Conservation (phyloP, 208 protist species). For the Leishmania guyanensis region DNA sequence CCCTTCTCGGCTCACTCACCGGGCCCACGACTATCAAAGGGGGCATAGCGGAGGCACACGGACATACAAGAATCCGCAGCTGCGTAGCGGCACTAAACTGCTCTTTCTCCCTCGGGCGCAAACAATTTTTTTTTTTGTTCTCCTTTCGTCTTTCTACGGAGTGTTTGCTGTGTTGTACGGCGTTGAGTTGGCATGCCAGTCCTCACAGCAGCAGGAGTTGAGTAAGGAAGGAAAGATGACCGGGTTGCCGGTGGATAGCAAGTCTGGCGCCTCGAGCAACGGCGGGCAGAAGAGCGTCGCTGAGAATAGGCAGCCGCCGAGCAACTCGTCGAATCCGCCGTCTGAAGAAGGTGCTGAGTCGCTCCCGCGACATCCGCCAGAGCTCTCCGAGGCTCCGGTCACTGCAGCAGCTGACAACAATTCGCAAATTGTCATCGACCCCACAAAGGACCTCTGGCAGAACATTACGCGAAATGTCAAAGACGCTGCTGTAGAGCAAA, state of each 20-base stretch:
- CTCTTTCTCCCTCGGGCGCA: not conserved
- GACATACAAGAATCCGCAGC: not conserved
- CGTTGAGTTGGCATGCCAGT: not conserved
- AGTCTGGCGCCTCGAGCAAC: not conserved
- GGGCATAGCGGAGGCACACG: not conserved
- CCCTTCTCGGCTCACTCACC: not conserved
- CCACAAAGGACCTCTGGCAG: slow-evolving; percentile 87
- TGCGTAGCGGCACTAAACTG: too few relatives aligned
- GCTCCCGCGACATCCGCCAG: not conserved
- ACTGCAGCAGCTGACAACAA: slow-evolving; percentile 13
- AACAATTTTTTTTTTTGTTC: not conserved
- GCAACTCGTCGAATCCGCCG: not conserved
- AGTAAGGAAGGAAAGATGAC: not conserved
- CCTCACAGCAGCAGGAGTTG: not conserved
- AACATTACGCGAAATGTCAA: slow-evolving; percentile 87
- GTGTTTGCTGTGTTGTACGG: not conserved
- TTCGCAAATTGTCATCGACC: slow-evolving; percentile 62
- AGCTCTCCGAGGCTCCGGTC: slow-evolving; percentile 10
- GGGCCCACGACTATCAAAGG: not conserved
- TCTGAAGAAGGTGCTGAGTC: slow-evolving; percentile 3
- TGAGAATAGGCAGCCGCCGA: not conserved
- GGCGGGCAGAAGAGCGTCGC: not conserved
- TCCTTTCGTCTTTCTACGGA: not conserved
- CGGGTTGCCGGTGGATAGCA: not conserved
- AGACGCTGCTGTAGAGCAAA: slow-evolving; percentile 57